These are phyloP conservation scores for Candida vartiovaarae DNA, from an alignment of 805 yeast genomes.

Conservation along the genomic window DNA sequence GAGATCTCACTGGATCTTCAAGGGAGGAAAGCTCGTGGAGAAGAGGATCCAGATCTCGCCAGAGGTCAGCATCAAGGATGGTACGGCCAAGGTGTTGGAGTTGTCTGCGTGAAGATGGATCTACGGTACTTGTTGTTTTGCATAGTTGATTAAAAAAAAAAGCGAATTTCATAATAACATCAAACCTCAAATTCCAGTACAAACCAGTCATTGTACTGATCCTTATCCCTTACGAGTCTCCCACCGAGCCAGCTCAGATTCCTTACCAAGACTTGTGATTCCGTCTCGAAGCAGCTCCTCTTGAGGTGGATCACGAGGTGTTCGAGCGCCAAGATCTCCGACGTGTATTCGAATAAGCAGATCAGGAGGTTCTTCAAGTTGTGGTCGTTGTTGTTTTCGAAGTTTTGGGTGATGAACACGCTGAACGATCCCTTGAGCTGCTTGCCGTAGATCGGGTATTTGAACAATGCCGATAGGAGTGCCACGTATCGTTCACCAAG, in stretches of 20 bases:
- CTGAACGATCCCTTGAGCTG: constrained; percentile 11
- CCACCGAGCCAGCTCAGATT: constrained; percentile 25
- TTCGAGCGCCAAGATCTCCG: constrained; percentile 16
- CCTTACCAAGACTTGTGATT: constrained; percentile 18
- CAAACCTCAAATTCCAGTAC: constrained; percentile 24
- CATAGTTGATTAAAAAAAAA: neutral
- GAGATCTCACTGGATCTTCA: constrained; percentile 90
- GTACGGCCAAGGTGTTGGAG: constrained; percentile 47
- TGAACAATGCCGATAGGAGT: constrained; percentile 14
- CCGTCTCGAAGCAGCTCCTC: constrained; percentile 18
- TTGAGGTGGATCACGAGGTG: constrained; percentile 18
- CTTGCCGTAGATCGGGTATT: constrained; percentile 19
- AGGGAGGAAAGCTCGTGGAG: constrained; percentile 56
- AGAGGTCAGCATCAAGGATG: constrained; percentile 51
- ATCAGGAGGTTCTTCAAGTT: constrained; percentile 21
- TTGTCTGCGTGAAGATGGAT: constrained; percentile 18
- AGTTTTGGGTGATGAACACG: constrained; percentile 18
- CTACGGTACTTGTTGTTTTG: neutral
- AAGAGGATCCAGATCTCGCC: constrained; percentile 39
- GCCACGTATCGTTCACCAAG: constrained; percentile 15
- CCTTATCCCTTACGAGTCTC: constrained; percentile 14
- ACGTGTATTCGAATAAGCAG: constrained; percentile 18
- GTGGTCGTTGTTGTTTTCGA: constrained; percentile 14
- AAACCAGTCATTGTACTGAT: constrained; percentile 22
- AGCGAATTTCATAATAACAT: neutral